Conservation (phyloP, 2,329 filamentous ascomycete genomes). For the Lasiodiplodia theobromae region DNA sequence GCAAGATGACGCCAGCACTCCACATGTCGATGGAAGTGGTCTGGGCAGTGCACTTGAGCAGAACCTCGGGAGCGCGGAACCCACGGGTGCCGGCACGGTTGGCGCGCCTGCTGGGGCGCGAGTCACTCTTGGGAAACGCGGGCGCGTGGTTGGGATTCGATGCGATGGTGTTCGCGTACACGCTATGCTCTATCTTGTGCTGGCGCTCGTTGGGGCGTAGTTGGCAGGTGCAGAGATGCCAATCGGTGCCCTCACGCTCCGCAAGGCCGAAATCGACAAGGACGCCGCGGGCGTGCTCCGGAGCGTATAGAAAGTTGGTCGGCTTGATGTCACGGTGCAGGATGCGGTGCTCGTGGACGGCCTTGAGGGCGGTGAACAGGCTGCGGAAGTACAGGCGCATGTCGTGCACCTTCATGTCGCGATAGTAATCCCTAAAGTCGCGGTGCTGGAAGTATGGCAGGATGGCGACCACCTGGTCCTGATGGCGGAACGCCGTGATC, state of each 20-base stretch:
- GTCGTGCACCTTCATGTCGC: constrained; percentile 83
- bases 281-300: constrained; percentile 79
- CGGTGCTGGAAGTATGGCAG: constrained; percentile 95
- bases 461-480: constrained; percentile 93
- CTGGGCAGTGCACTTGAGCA: constrained; percentile 96
- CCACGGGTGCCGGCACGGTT: constrained; percentile 95
- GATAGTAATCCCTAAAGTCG: constrained; percentile 94
- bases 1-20: constrained; percentile 94
- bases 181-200: constrained; percentile 60
- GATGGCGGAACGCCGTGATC: constrained; percentile 94
- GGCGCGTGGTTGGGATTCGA: constrained; percentile 45
- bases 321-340: constrained; percentile 97
- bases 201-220: constrained; percentile 69
- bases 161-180: constrained; percentile 62
- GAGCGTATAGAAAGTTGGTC: constrained; percentile 96
- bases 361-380: constrained; percentile 82
- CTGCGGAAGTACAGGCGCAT: constrained; percentile 90
- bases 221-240: constrained; percentile 82
- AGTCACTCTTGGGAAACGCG: constrained; percentile 89
- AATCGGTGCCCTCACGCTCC: constrained; percentile 74
- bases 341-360: constrained; percentile 84
- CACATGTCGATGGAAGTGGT: constrained; percentile 93
- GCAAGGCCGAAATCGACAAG: constrained; percentile 99
- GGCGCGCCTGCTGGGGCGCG: constrained; percentile 83
- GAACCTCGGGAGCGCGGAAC: constrained; percentile 93